Conservation (phyloP, 805 yeast genomes). For the Metschnikowia colocasiae region DNA sequence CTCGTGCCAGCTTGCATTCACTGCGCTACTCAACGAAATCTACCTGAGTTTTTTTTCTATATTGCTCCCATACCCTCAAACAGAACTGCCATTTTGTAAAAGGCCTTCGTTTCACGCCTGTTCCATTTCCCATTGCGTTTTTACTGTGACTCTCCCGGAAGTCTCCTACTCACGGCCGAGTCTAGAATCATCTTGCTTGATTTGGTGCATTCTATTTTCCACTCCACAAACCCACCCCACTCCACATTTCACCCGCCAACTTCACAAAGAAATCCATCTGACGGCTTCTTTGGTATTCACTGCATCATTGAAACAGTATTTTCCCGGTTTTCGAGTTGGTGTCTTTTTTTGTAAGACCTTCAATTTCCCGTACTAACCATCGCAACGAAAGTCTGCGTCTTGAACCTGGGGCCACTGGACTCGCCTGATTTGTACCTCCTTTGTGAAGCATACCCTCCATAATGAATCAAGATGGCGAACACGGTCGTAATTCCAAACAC, state of each 20-base stretch:
- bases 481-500: slow-evolving; percentile 6
- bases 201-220: neutral
- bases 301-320: too few species aligned
- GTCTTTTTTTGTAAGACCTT: neutral
- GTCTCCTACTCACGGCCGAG: neutral
- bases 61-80: neutral
- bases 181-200: neutral
- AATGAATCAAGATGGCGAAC: slow-evolving; percentile 4
- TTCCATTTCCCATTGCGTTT: neutral
- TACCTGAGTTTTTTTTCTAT: slow-evolving; percentile 3
- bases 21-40: slow-evolving; percentile 6
- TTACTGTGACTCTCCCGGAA: neutral
- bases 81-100: neutral
- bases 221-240: slow-evolving; percentile 1
- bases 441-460: neutral
- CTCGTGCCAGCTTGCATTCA: slow-evolving; percentile 6
- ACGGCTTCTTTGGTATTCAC: neutral
- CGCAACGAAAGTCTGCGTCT: neutral
- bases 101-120: neutral
- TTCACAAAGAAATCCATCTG: neutral
- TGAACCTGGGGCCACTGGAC: neutral
- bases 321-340: neutral
- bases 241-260: neutral
- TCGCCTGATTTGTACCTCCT: neutral
- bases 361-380: neutral